Conservation (phyloP, 2,329 filamentous ascomycete genomes). For the Colletotrichum sublineola region DNA sequence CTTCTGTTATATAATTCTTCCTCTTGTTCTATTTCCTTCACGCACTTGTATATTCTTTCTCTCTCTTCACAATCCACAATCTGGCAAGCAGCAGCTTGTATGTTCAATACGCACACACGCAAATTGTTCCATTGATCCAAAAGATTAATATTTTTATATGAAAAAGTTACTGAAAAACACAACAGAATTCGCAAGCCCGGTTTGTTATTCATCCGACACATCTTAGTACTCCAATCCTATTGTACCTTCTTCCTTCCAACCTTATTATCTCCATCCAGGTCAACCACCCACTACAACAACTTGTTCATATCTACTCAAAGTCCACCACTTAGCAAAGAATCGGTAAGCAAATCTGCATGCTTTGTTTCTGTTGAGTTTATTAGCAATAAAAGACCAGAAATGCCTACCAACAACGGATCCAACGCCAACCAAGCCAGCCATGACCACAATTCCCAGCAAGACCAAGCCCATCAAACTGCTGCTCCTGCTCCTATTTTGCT, state of each 20-base stretch:
- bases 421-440: background rate
- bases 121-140: background rate
- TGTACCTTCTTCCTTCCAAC: background rate
- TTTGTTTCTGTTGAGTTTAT: background rate
- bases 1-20: background rate
- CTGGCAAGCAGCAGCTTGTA: background rate
- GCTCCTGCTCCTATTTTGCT: background rate
- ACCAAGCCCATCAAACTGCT: background rate
- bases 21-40: background rate
- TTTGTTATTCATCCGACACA: background rate
- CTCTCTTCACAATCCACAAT: background rate
- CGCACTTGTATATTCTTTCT: background rate
- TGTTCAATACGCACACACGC: background rate
- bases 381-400: background rate
- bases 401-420: background rate
- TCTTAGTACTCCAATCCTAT: background rate
- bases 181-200: background rate
- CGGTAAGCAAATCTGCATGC: background rate
- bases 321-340: background rate
- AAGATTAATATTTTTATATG: background rate
- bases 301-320: background rate
- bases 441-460: background rate
- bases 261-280: background rate
- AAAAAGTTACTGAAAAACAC: background rate
- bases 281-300: background rate